Conservation (phyloP, 2,329 filamentous ascomycete genomes). For the Onygenales sp. region DNA sequence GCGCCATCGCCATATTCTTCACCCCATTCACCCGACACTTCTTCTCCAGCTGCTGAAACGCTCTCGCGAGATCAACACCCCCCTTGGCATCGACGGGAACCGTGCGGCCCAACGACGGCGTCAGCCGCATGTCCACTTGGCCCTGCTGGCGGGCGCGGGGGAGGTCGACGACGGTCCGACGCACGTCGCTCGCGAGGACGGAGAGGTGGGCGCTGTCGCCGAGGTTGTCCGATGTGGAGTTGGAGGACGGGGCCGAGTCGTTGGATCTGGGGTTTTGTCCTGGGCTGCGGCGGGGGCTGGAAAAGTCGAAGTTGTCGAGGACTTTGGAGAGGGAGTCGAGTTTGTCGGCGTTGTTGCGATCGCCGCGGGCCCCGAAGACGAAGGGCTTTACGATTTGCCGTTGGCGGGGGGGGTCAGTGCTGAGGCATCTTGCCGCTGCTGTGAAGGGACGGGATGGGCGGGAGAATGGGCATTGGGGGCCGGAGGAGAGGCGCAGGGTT, state of each 20-base stretch:
- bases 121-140: conserved; percentile 13
- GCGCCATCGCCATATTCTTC: conserved; percentile 19
- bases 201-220: not conserved
- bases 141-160: no score
- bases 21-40: conserved; percentile 25
- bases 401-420: not conserved
- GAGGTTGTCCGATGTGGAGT: not conserved
- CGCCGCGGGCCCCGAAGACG: not conserved
- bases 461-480: not conserved
- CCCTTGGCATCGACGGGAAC: conserved; percentile 11
- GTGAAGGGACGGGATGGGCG: conserved; percentile 1
- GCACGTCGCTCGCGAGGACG: no score
- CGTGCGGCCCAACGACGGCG: conserved; percentile 17
- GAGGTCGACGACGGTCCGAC: no score
- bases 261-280: not conserved
- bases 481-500: not conserved
- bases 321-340: not conserved
- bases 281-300: not conserved
- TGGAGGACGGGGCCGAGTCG: not conserved
- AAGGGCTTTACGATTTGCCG: not conserved
- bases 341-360: not conserved
- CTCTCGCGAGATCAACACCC: conserved; percentile 14
- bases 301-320: not conserved
- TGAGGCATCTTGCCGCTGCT: not conserved
- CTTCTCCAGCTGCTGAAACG: conserved; percentile 17